Conservation (phyloP, 768 basidiomycete genomes). For the Suillus cothurnatus region DNA sequence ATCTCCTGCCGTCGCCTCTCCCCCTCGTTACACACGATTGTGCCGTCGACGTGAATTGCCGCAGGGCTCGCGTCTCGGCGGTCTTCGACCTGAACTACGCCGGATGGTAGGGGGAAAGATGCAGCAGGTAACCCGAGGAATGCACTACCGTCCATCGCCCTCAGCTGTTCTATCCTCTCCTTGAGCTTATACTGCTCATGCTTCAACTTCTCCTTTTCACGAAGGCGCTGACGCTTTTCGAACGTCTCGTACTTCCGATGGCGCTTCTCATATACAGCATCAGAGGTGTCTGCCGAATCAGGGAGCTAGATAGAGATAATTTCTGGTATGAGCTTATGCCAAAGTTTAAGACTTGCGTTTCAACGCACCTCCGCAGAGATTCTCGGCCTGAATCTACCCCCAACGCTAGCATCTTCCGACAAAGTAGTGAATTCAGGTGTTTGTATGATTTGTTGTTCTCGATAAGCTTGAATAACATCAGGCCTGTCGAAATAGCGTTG, state of each 20-base stretch:
- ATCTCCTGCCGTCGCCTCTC: constrained; percentile 74
- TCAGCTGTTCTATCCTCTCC: constrained; percentile 84
- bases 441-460: constrained; percentile 72
- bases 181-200: constrained; percentile 92
- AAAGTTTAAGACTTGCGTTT: neutral
- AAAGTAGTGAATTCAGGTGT: constrained; percentile 68
- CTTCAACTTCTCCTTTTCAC: constrained; percentile 91
- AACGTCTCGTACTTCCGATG: constrained; percentile 87
- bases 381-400: constrained; percentile 71
- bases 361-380: constrained; percentile 68
- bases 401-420: constrained; percentile 54
- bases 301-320: constrained; percentile 24
- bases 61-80: constrained; percentile 30
- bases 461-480: constrained; percentile 71
- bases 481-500: constrained; percentile 79
- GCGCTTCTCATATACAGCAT: constrained; percentile 77
- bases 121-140: constrained; percentile 66
- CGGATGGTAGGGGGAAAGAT: constrained; percentile 48
- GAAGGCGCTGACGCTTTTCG: constrained; percentile 81
- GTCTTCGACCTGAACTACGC: constrained; percentile 28
- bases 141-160: constrained; percentile 67
- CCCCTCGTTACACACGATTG: constrained; percentile 55
- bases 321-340: constrained; percentile 6
- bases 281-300: constrained; percentile 70
- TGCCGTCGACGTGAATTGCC: constrained; percentile 41